These are phyloP conservation scores for Chaetomiaceae sp. DNA, from an alignment of 2,329 filamentous ascomycete species.

Conservation along the genomic window DNA sequence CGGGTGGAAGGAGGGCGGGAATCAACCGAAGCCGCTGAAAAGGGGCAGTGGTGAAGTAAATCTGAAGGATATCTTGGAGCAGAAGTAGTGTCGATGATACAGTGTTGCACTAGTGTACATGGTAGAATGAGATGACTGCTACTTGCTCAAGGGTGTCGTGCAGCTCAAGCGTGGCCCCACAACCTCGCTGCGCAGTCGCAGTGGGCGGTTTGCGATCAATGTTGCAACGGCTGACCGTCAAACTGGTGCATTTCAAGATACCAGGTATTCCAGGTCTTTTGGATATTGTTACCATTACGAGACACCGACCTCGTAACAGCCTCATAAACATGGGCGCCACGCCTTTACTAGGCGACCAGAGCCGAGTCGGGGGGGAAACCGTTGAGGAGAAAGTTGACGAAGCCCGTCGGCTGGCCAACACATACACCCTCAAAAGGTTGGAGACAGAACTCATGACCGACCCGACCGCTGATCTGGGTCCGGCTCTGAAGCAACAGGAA, in stretches of 20 bases:
- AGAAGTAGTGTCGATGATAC: slow-evolving; percentile 29
- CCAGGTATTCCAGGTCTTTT: too few relatives aligned
- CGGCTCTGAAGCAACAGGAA: not conserved
- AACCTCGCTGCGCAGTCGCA: too few relatives aligned
- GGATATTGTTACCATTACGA: too few relatives aligned
- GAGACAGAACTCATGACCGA: not conserved
- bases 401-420: not conserved
- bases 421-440: not conserved
- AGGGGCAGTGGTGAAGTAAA: slow-evolving; percentile 83
- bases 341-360: not conserved
- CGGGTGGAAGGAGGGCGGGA: slow-evolving; percentile 82
- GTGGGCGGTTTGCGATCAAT: too few relatives aligned
- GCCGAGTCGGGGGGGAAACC: not conserved
- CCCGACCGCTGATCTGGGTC: not conserved
- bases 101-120: not conserved
- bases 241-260: too few relatives aligned
- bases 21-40: slow-evolving; percentile 71
- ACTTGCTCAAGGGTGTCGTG: too few relatives aligned
- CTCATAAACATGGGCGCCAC: not conserved
- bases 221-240: too few relatives aligned
- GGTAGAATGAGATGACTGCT: not conserved
- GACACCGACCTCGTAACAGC: not conserved
- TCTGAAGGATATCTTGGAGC: slow-evolving; percentile 70
- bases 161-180: too few relatives aligned
- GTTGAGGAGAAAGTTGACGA: not conserved